A percentile compares a stretch with the other conserved stretches of the same genome.
Evolutionary conservation across 2,329 filamentous ascomycete species (phyloP).

Genomic region (Lanzia echinophila): DNA sequence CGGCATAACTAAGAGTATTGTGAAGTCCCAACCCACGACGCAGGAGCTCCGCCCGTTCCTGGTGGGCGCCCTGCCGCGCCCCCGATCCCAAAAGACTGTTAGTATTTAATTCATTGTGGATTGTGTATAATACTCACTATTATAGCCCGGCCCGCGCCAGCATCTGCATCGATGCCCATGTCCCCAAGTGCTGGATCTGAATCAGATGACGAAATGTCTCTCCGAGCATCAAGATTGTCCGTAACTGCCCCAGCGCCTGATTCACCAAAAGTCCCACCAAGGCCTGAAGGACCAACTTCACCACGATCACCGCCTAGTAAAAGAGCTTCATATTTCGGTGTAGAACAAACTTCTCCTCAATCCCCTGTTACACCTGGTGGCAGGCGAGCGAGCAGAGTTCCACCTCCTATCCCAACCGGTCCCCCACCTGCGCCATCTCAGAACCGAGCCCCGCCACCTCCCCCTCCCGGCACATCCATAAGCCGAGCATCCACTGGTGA

Average conservation of each 20-base stretch:
- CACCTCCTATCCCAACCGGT: constrained; percentile 56
- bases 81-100: constrained; percentile 55
- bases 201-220: constrained; percentile 80
- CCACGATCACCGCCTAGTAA: constrained; percentile 38
- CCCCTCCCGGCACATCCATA: constrained; percentile 48
- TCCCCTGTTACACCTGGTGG: constrained; percentile 38
- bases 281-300: constrained; percentile 33
- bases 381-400: constrained; percentile 51
- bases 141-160: constrained; percentile 57
- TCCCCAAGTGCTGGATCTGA: constrained; percentile 74
- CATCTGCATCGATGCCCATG: constrained; percentile 45
- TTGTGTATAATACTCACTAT: constrained; percentile 23
- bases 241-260: constrained; percentile 33
- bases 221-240: constrained; percentile 39
- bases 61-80: constrained; percentile 48
- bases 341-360: constrained; percentile 26
- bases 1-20: constrained; percentile 8
- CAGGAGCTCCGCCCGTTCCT: constrained; percentile 28
- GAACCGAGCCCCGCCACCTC: constrained; percentile 59
- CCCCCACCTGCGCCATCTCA: constrained; percentile 42
- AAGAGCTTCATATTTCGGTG: constrained; percentile 32
- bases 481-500: constrained; percentile 56
- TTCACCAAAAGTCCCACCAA: constrained; percentile 41
- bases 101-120: constrained; percentile 31
- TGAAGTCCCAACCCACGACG: constrained; percentile 26